Base-by-base conservation (phyloP, 2,329 filamentous ascomycete genomes). In the Fusarium sp. region DNA sequence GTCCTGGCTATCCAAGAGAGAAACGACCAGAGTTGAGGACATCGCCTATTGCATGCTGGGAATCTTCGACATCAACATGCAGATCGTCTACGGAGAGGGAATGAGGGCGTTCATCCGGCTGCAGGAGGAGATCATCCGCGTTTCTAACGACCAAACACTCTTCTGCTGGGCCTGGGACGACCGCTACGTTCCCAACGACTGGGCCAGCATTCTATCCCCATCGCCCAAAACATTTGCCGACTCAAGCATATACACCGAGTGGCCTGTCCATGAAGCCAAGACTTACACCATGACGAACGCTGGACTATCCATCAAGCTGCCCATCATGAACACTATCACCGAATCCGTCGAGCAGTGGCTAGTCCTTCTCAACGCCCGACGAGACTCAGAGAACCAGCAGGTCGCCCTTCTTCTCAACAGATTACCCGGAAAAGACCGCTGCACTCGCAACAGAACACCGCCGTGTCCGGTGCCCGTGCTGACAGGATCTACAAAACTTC, bases 21-120 rank as follows among this genome's bases (percentile, higher is more conserved):
- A 65, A n/a, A 65, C 62, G 0, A 49, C 52, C 3, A 19, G 62
- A 13, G 50, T 52, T 0, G 62, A 65, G 3, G 62, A 65, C 2
- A 65, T 65, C 1, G 62, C 62, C 2, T 65, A 65, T 10, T 65
- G 61, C 1, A 61, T 65, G 54, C 7, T 65, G 9, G 62, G 62
- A 1, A 65, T 65, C 10, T 65, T 65, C 7, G 61, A 65, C 1
- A 65, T 65, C 19, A 65, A 65, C 39, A 65, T 65, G 61, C 62
- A 65, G 3, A 60, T 65, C 3, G 33, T 65, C 1, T 65, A 65
- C 3, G 62, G 62, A 3, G 62, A 65, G 3, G 62, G 62, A 23
- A 53, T 60, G 44, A 8, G 61, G 6, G 62, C 62, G 0, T 65
- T 65, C 1, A 61, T 65, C 0, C 37, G 62, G 7, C 39, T 65